Evolutionary conservation across 2,329 filamentous ascomycete species (phyloP), one percentile per base, ranked within the genome.

Genomic region (Pezizomycotina sp.): DNA sequence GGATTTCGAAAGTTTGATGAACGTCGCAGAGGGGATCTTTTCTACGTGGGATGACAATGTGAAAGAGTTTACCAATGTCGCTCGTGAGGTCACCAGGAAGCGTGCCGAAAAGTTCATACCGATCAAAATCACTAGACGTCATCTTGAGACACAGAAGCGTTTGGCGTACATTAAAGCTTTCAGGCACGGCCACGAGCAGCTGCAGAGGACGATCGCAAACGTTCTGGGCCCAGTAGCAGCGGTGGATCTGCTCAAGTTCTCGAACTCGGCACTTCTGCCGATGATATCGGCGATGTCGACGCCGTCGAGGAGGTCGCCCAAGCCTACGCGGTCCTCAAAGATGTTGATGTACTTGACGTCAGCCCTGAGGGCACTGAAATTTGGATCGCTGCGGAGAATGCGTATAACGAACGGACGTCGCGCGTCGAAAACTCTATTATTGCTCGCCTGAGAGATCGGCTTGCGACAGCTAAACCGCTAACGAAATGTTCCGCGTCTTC

Each of bases 401-500:
- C 80, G 24, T 99, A 99, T 64, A 95, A 93, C 49, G 91, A 98
- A 57, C 77, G 91, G 24, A 98, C 91, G 6, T 86, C 89, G 12
- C 74, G 89, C 42, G 89, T 99, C 4, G 89, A 99, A 57, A 98
- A 98, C 59, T 93, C 89, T 3, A 98, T 99, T 58, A 99, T 99
- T 56, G 83, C 89, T 21, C 71, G 83, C 35, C 66, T 98, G 20
- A 71, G 89, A 52, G 89, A 98, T 58, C 78, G 89, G 40, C 68
- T 98, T 37, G 89, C 84, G 9, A 92, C 83, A 5, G 86, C 89
- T 8, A 93, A 92, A 92, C 83, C 45, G 89, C 89, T 25, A 95
- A 92, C 55, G 91, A 98, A 60, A 99, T 98, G 89, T 99, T 99
- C 58, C 79, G 91, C 36, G 89, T 99, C 44, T 98, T 98, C 57